Base-by-base conservation (phyloP, 768 basidiomycete species). In the Hydnum rufescens region DNA sequence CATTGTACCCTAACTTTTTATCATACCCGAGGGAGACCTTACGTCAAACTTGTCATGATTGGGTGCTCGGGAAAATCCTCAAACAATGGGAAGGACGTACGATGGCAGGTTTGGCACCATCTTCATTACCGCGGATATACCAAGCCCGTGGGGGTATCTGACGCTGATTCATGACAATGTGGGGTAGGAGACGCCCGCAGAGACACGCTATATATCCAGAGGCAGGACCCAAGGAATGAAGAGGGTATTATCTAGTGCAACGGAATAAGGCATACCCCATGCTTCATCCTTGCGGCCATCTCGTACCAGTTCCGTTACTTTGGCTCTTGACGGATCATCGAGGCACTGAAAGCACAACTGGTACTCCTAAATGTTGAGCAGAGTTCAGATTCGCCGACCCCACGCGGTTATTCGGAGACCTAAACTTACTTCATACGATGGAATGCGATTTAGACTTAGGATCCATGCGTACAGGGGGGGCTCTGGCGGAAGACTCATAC, bases 1-100 rank as follows among this genome's bases (percentile, higher is more conserved):
- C 54, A 48, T 54, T 54, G 44, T 58, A 60, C 29, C 59, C 59
- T 19, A 60, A 42, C 32, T 49, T 42, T 36, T 56, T 56, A 6
- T 56, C 55, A 29, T 55, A 43, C 18, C 32, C 36, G 13, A 54
- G 55, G 8, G 54, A 51, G 25, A 56, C 48, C 55, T 56, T 23
- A 23, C 29, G 19, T 4, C 32, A 22, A 31, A 31, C 18, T 18
- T 25, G 26, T 25, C 43, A 22, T 51, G 18, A 49, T 53, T 23
- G 13, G 19, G 26, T 6, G n/a, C n/a, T n/a, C n/a, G 52, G 25
- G 16, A 4, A 19, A 13, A 22, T 25, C 1, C 6, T 16, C 32
- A 22, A 25, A 53, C 6, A 54, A 29, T 13, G 22, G 26, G 51
- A 34, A 30, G 47, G 2, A 54, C 55, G 34, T 36, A 56, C 55